Conservation (phyloP, 306 rosid genomes). For the Gynostemma pentaphyllum region DNA sequence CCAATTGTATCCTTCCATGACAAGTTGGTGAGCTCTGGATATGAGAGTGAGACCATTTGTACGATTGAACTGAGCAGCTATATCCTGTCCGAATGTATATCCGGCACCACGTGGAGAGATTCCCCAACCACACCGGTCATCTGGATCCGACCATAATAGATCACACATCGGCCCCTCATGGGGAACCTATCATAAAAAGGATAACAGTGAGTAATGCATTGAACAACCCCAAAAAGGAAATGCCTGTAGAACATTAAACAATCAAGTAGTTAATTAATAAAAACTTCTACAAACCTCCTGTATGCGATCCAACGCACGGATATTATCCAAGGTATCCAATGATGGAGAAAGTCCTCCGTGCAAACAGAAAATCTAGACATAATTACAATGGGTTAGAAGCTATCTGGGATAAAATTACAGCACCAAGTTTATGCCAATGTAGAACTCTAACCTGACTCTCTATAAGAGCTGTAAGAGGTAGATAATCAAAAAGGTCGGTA, state of each 20-base stretch:
- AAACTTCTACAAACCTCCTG: conserved; percentile 62
- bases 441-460: conserved; percentile 87
- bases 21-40: conserved; percentile 99
- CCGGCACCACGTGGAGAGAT: conserved; percentile 99
- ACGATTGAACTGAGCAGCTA: conserved; percentile 88
- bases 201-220: conserved; percentile 5
- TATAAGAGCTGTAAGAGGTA: conserved; percentile 92
- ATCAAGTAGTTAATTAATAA: not conserved
- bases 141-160: conserved; percentile 98
- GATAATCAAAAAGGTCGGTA: conserved; percentile 86
- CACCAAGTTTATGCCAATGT: not conserved
- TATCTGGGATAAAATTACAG: not conserved
- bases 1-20: conserved; percentile 99
- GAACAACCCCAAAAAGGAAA: not conserved
- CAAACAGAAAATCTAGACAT: conserved; percentile 82
- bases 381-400: not conserved
- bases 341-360: conserved; percentile 99
- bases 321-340: conserved; percentile 86
- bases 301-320: conserved; percentile 86
- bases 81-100: conserved; percentile 95
- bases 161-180: conserved; percentile 99
- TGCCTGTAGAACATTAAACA: not conserved
- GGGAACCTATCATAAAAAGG: conserved; percentile 55
- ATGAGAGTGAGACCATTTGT: conserved; percentile 89
- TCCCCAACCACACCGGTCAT: conserved; percentile 99